Conservation (phyloP, 768 basidiomycete species). For the Neoboletus magnificus region DNA sequence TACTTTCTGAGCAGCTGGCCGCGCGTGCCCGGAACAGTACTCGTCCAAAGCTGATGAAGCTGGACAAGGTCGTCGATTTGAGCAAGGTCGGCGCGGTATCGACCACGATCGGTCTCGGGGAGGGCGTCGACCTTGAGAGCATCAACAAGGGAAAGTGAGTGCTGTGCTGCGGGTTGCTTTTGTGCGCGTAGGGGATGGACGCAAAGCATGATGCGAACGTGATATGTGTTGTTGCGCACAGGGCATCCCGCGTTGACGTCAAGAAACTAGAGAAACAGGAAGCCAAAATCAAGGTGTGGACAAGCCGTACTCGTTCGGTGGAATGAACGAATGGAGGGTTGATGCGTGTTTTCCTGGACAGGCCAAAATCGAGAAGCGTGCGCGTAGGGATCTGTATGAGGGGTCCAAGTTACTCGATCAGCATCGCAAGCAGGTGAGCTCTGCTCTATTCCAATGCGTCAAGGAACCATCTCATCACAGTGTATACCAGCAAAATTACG, state of each 20-base stretch:
- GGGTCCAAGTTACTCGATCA: constrained; percentile 94
- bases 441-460: background rate
- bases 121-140: constrained; percentile 86
- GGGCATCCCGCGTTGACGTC: constrained; percentile 88
- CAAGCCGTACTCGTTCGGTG: background rate
- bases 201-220: background rate
- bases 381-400: constrained; percentile 87
- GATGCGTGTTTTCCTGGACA: constrained; percentile 24
- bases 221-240: constrained; percentile 29
- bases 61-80: constrained; percentile 88
- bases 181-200: constrained; percentile 1
- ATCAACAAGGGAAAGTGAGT: constrained; percentile 91
- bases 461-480: background rate
- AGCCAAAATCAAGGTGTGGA: constrained; percentile 80
- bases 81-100: constrained; percentile 76
- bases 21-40: constrained; percentile 53
- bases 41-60: constrained; percentile 67
- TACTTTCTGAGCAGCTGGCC: constrained; percentile 63
- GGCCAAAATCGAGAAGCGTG: constrained; percentile 98
- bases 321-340: background rate
- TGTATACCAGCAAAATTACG: constrained; percentile 81
- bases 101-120: constrained; percentile 71
- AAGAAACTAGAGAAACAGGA: constrained; percentile 97
- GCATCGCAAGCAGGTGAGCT: constrained; percentile 77
- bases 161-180: constrained; percentile 12